These are phyloP conservation scores for Bremia lactucae DNA, from an alignment of 352 stramenopile species.

Conservation along the genomic window DNA sequence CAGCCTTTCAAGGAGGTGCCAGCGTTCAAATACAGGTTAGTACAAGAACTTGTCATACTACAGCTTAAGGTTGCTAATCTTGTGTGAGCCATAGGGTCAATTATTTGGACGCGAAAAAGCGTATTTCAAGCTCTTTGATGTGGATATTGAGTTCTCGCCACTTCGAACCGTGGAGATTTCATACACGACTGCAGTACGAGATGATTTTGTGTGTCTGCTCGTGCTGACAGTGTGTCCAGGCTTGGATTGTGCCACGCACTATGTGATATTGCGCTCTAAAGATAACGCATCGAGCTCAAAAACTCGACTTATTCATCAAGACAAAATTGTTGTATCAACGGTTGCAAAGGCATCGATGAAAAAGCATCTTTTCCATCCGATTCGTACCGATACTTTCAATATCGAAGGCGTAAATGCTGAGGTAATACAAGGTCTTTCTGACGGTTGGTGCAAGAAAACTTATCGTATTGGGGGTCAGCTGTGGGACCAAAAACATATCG, in stretches of 20 bases:
- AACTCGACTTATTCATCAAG: constrained; percentile 1
- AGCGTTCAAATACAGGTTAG: constrained; percentile 23
- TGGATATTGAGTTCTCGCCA: constrained; percentile 29
- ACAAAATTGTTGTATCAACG: constrained; percentile 17
- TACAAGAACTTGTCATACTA: background rate
- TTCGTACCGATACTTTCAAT: constrained; percentile 18
- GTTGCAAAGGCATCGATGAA: constrained; percentile 18
- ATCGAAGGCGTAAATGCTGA: constrained; percentile 8
- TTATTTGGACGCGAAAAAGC: constrained; percentile 21
- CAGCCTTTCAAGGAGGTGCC: constrained; percentile 27
- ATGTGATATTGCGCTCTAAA: constrained; percentile 28
- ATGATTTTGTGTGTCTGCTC: constrained; percentile 23
- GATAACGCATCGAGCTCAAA: constrained; percentile 10
- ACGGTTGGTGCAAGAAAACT: constrained; percentile 29
- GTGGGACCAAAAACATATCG: constrained; percentile 36
- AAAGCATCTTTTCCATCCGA: constrained; percentile 29
- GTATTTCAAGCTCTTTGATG: constrained; percentile 36
- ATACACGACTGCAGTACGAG: constrained; percentile 22
- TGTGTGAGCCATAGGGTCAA: constrained; percentile 14
- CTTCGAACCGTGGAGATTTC: constrained; percentile 27
- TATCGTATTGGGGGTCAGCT: constrained; percentile 27
- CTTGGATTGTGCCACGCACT: constrained; percentile 27
- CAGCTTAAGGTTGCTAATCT: background rate
- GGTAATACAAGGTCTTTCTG: constrained; percentile 12
- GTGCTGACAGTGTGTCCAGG: constrained; percentile 31